These are phyloP conservation scores for Pezizomycotina sp. DNA, from an alignment of 2,329 filamentous ascomycete genomes.

Conservation along the genomic window DNA sequence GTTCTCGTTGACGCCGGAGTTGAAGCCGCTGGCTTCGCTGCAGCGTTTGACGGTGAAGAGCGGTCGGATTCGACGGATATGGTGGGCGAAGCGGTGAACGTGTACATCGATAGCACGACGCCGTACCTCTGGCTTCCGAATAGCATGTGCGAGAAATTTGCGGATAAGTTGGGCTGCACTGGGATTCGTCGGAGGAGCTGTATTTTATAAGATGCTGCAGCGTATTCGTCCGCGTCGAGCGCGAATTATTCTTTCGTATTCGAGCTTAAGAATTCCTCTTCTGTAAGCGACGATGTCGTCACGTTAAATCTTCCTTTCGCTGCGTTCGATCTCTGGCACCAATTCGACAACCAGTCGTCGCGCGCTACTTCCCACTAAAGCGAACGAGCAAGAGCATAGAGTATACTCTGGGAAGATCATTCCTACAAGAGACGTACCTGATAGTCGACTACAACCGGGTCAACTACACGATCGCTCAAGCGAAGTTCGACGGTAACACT, in stretches of 20 bases:
- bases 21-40: slow-evolving; percentile 27
- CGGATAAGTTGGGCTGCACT: slow-evolving; percentile 29
- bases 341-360: slow-evolving; percentile 26
- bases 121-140: slow-evolving; percentile 31
- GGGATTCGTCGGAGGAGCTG: slow-evolving; percentile 27
- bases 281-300: slow-evolving; percentile 22
- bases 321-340: slow-evolving; percentile 29
- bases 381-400: slow-evolving; percentile 27
- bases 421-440: slow-evolving; percentile 31
- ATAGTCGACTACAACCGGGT: slow-evolving; percentile 29
- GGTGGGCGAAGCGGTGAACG: slow-evolving; percentile 23
- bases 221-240: slow-evolving; percentile 22
- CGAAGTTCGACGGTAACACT: slow-evolving; percentile 24
- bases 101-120: slow-evolving; percentile 30
- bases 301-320: slow-evolving; percentile 30
- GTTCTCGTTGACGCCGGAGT: slow-evolving; percentile 26
- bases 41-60: slow-evolving; percentile 25
- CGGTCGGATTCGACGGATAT: slow-evolving; percentile 20
- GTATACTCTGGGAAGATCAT: slow-evolving; percentile 30
- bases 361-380: slow-evolving; percentile 30
- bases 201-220: slow-evolving; percentile 28
- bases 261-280: slow-evolving; percentile 26
- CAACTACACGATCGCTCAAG: slow-evolving; percentile 29
- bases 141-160: slow-evolving; percentile 28
- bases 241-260: slow-evolving; percentile 29